phyloP scores from a whole-genome alignment of 2,329 filamentous ascomycete genomes.

The Magnaporthiopsis rhizophila region DNA sequence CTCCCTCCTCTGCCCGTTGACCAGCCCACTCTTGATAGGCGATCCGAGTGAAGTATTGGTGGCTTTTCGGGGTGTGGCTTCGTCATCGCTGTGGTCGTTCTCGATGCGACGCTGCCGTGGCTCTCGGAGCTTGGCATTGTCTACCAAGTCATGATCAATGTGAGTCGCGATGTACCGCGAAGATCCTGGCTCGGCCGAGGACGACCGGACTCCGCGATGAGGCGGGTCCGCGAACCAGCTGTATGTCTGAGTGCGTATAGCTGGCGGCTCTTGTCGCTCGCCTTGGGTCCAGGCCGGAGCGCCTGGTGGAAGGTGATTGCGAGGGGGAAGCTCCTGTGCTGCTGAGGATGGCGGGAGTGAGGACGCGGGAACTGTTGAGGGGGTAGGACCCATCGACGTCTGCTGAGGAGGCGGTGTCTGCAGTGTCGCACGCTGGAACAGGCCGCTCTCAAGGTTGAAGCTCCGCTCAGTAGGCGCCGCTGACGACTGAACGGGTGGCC shows the following conservation, averaged over 20 bases:
- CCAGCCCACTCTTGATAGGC: not conserved
- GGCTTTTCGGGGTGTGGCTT: not conserved
- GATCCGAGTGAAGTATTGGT: not conserved
- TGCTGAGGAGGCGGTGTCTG: not conserved
- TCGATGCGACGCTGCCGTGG: not conserved
- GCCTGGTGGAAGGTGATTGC: not conserved
- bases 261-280: not conserved
- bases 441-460: constrained; percentile 7
- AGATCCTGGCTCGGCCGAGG: constrained; percentile 2
- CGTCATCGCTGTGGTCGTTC: not conserved
- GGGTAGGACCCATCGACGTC: not conserved
- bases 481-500: not conserved
- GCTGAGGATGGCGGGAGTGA: not conserved
- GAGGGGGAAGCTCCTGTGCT: not conserved
- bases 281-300: not conserved
- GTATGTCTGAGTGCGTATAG: constrained; percentile 1
- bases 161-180: constrained; percentile 1
- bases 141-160: not conserved
- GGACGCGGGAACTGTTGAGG: not conserved
- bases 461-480: constrained; percentile 5
- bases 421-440: constrained; percentile 1
- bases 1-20: not conserved
- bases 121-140: not conserved
- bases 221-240: constrained; percentile 1
- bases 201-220: constrained; percentile 3